Conservation (phyloP, 345 rosid species). For the Linum tenue region DNA sequence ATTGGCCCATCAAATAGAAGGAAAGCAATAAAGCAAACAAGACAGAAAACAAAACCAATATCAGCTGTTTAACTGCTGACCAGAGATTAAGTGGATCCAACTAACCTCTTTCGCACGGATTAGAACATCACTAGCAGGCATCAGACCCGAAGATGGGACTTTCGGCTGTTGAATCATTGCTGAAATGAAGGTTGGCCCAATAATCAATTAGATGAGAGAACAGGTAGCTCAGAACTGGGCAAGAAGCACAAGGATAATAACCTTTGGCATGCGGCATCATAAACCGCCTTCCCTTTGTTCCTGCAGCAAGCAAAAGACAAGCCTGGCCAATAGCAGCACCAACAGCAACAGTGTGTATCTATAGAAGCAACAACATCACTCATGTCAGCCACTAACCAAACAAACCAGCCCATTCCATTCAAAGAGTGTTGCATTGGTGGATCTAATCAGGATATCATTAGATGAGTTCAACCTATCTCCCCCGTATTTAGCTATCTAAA, state of each 20-base stretch:
- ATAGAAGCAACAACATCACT: slow-evolving; percentile 15
- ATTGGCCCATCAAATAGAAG: too few species aligned
- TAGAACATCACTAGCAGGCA: slow-evolving; percentile 80
- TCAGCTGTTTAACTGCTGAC: background rate
- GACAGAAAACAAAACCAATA: background rate
- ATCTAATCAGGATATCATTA: too few species aligned
- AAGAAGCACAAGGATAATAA: slow-evolving; percentile 15
- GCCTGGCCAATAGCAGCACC: slow-evolving; percentile 83
- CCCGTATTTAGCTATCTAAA: too few species aligned
- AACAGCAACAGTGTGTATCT: slow-evolving; percentile 71
- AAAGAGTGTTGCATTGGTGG: background rate
- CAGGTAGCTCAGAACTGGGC: slow-evolving; percentile 1
- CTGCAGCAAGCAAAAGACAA: slow-evolving; percentile 75
- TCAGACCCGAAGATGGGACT: slow-evolving; percentile 69
- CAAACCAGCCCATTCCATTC: background rate
- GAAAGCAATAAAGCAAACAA: background rate
- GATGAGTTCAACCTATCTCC: too few species aligned
- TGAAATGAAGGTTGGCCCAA: slow-evolving; percentile 28
- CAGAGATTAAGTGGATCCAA: background rate
- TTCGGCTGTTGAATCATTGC: slow-evolving; percentile 84
- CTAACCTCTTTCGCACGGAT: slow-evolving; percentile 85
- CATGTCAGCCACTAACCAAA: too few species aligned
- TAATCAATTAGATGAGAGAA: slow-evolving; percentile 1
- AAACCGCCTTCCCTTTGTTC: slow-evolving; percentile 70
- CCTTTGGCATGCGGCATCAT: slow-evolving; percentile 93